Percentiles rank a stretch among this genome's conserved stretches.
phyloP scores from a whole-genome alignment of 768 basidiomycete genomes.

The Suillus cothurnatus region DNA sequence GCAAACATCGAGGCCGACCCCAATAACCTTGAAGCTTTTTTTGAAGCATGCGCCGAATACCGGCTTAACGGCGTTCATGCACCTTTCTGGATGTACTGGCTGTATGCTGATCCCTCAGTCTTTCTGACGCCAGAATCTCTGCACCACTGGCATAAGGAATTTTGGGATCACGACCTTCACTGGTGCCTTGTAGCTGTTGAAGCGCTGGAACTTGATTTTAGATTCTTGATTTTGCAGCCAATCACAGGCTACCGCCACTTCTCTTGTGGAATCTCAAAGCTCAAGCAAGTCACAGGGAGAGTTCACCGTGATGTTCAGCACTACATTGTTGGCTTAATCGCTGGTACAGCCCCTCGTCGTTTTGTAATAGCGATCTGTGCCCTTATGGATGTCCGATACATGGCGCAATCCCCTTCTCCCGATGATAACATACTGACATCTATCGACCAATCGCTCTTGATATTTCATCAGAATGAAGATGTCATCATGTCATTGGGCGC shows the following conservation, averaged over 20 bases:
- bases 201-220: constrained; percentile 28
- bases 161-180: constrained; percentile 5
- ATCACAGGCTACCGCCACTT: constrained; percentile 39
- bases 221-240: constrained; percentile 31
- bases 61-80: background rate
- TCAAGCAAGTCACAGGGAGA: too few species aligned
- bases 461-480: constrained; percentile 38
- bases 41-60: background rate
- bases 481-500: constrained; percentile 28
- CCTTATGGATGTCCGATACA: background rate
- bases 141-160: background rate
- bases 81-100: background rate
- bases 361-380: background rate
- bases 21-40: background rate
- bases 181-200: constrained; percentile 40
- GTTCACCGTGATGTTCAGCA: too few species aligned
- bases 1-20: background rate
- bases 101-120: background rate
- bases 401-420: background rate
- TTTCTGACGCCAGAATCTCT: constrained; percentile 4
- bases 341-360: background rate
- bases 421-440: constrained; percentile 9
- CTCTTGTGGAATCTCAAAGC: constrained; percentile 32
- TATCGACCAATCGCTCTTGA: constrained; percentile 25
- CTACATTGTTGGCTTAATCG: too few species aligned